phyloP scores from a whole-genome alignment of 2,329 filamentous ascomycete genomes.

The Paecilomyces sp. region DNA sequence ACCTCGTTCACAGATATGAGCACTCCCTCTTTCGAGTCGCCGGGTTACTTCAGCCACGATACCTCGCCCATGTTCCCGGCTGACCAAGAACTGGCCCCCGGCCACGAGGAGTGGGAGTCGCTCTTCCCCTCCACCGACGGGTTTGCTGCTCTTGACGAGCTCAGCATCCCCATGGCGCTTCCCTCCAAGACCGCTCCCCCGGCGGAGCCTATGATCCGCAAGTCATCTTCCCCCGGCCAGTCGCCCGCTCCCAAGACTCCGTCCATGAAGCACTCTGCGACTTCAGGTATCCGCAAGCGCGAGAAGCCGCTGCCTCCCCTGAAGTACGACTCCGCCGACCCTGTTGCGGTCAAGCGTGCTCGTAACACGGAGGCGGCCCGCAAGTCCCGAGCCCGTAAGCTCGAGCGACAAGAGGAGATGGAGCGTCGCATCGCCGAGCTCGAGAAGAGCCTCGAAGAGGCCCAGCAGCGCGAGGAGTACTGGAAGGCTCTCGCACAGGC shows the following conservation, averaged over 20 bases:
- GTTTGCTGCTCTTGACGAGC: conserved; percentile 19
- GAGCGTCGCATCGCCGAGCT: conserved; percentile 67
- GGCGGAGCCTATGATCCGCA: conserved; percentile 23
- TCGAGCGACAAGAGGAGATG: conserved; percentile 65
- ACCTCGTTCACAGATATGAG: conserved; percentile 76
- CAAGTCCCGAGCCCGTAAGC: conserved; percentile 84
- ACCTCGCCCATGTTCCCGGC: conserved; percentile 69
- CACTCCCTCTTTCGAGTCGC: conserved; percentile 73
- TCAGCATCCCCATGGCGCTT: conserved; percentile 25
- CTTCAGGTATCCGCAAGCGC: conserved; percentile 69
- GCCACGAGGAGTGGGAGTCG: conserved; percentile 60
- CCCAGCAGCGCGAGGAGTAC: conserved; percentile 28
- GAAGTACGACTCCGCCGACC: conserved; percentile 65
- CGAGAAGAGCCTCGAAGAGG: conserved; percentile 38
- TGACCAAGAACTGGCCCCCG: conserved; percentile 47
- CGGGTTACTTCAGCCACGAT: conserved; percentile 62
- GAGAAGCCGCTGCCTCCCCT: conserved; percentile 77
- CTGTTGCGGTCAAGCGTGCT: conserved; percentile 81
- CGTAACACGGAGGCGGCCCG: conserved; percentile 90
- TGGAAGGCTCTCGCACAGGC: conserved; percentile 27
- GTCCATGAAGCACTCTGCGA: conserved; percentile 57
- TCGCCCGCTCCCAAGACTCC: conserved; percentile 32
- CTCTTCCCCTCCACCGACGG: conserved; percentile 39
- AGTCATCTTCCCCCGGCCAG: conserved; percentile 33
- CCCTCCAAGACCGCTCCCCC: conserved; percentile 7